Percentiles rank a stretch among this genome's conserved stretches.
These are phyloP conservation scores for Yarrowia sp. DNA, from an alignment of 805 yeast genomes.

Conservation along the genomic window DNA sequence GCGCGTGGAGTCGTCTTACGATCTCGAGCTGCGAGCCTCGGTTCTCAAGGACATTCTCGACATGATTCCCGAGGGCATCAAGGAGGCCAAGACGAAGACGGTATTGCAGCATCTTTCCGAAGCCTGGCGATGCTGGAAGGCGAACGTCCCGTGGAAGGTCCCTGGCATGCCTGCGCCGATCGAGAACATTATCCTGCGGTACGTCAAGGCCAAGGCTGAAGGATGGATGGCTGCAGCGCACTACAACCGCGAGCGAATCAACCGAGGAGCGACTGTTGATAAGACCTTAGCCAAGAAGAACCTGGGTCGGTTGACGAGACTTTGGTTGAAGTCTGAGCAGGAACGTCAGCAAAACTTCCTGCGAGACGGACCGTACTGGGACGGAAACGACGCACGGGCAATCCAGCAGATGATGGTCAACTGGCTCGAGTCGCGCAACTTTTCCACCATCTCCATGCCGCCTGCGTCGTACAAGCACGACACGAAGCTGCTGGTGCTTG, in stretches of 20 bases:
- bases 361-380: constrained; percentile 80
- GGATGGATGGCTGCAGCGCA: constrained; percentile 96
- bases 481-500: constrained; percentile 82
- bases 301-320: constrained; percentile 82
- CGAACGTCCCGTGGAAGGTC: constrained; percentile 96
- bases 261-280: constrained; percentile 88
- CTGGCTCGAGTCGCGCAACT: constrained; percentile 84
- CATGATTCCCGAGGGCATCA: constrained; percentile 94
- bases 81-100: constrained; percentile 80
- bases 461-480: constrained; percentile 90
- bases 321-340: constrained; percentile 92
- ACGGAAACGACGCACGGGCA: constrained; percentile 84
- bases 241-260: constrained; percentile 82
- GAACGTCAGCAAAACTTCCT: constrained; percentile 77
- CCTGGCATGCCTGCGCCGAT: constrained; percentile 94
- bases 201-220: constrained; percentile 92
- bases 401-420: constrained; percentile 83
- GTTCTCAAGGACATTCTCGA: constrained; percentile 95
- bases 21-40: constrained; percentile 85
- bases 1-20: constrained; percentile 91
- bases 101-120: constrained; percentile 92
- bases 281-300: constrained; percentile 93
- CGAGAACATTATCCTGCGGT: constrained; percentile 79
- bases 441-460: constrained; percentile 89
- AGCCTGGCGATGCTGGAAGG: constrained; percentile 99